Conservation (phyloP, 805 yeast species). For the Teunomyces panamensis region DNA sequence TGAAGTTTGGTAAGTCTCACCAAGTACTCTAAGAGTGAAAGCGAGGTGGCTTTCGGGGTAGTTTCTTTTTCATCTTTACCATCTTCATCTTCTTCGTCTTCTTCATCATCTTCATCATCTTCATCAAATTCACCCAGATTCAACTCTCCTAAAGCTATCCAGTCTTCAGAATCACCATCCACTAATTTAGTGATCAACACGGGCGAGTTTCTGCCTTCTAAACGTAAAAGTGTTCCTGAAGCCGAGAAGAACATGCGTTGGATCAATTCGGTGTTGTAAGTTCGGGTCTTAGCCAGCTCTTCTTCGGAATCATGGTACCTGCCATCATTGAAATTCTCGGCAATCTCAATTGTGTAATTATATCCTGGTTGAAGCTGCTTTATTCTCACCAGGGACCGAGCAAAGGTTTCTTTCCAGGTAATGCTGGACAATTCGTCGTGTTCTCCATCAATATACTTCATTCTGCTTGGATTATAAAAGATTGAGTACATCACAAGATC, state of each 20-base stretch:
- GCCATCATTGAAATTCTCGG: conserved; percentile 65
- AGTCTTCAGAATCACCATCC: conserved; percentile 12
- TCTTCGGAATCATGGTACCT: conserved; percentile 64
- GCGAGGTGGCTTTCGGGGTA: conserved; percentile 23
- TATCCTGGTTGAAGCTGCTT: conserved; percentile 17
- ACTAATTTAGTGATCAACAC: conserved; percentile 60
- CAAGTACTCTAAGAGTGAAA: conserved; percentile 63
- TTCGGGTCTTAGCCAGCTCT: conserved; percentile 33
- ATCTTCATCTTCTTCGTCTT: conserved; percentile 5
- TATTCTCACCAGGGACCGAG: conserved; percentile 50
- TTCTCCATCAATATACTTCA: conserved; percentile 26
- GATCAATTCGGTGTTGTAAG: conserved; percentile 40
- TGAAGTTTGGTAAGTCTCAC: conserved; percentile 60
- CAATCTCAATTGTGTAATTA: conserved; percentile 44
- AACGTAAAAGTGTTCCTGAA: conserved; percentile 60
- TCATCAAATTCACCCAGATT: conserved; percentile 13
- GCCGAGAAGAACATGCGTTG: conserved; percentile 63
- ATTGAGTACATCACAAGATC: conserved; percentile 57
- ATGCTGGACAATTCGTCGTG: conserved; percentile 35
- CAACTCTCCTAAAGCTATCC: conserved; percentile 20
- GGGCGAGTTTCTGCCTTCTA: conserved; percentile 62
- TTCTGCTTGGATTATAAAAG: conserved; percentile 54
- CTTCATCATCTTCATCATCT: conserved; percentile 10
- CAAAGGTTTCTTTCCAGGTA: conserved; percentile 72
- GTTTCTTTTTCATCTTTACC: conserved; percentile 1